Conservation (phyloP, 768 basidiomycete species). For the Lactarius tabidus region DNA sequence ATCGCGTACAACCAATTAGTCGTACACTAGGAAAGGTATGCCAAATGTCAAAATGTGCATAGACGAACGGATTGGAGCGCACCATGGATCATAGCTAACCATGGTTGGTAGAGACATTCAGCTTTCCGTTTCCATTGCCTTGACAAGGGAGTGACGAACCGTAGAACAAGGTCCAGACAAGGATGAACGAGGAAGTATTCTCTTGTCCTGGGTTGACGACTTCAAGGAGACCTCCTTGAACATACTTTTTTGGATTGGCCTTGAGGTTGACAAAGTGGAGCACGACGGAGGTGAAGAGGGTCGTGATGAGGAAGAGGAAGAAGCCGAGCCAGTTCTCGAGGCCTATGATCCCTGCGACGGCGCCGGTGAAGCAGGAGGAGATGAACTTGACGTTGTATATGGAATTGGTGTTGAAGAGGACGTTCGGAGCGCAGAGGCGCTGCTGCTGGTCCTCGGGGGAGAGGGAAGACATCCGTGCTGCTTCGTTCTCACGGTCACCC, state of each 20-base stretch:
- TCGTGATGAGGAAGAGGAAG: conserved; percentile 65
- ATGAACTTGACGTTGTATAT: conserved; percentile 69
- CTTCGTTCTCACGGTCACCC: neutral
- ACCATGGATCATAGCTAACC: conserved; percentile 44
- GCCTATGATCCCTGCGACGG: conserved; percentile 84
- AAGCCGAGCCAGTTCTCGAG: conserved; percentile 84
- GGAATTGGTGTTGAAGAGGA: conserved; percentile 57
- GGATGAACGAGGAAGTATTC: conserved; percentile 84
- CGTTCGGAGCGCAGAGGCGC: conserved; percentile 63
- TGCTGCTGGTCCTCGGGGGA: conserved; percentile 46
- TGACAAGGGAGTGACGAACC: conserved; percentile 45
- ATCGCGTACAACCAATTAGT: neutral
- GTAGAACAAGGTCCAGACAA: conserved; percentile 93
- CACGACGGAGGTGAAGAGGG: conserved; percentile 60
- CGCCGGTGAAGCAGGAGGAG: conserved; percentile 80
- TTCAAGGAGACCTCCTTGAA: conserved; percentile 59
- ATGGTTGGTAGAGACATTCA: conserved; percentile 16
- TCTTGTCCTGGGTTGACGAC: conserved; percentile 85
- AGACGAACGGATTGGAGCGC: neutral
- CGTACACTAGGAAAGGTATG: conserved; percentile 12
- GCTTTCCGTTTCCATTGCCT: conserved; percentile 13
- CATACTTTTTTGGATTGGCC: conserved; percentile 57
- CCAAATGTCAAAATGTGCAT: neutral
- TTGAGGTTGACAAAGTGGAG: conserved; percentile 70
- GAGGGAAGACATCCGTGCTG: conserved; percentile 23